Base-by-base conservation (phyloP, 805 yeast species). In the Candida montana region DNA sequence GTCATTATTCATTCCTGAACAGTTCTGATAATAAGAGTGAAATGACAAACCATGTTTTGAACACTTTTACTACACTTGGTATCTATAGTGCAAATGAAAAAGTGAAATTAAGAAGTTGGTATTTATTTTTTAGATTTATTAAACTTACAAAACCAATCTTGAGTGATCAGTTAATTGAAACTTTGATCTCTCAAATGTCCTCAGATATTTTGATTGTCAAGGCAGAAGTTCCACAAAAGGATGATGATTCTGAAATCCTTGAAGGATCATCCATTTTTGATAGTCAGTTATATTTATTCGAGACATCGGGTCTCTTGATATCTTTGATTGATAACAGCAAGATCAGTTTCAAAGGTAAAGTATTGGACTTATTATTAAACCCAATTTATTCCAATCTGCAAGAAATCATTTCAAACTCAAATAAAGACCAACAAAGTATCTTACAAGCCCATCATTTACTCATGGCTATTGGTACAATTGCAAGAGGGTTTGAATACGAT, bases 101-200 rank as follows among this genome's bases (percentile, higher is more conserved):
- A 47, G 96, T 90, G 4, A 79, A 89, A 53, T 71, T 78, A 42
- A 79, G 97, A 59, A 74, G 95, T 32, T 93, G 98, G 96, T 91
- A 87, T 59, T 68, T 90, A 48, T 87, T 91, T 53, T 81, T 81
- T 55, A 75, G 95, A 59, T 85, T 90, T 54, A 72, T 89, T 46
- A 87, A 83, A 57, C 67, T 83, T 35, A 81, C 91, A 2, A 83
- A 80, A 55, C 88, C 89, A 29, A 65, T 74, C 37, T 63, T 80
- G 31, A 73, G 80, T 24, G 73, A 68, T 35, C 61, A 51, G 42
- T 63, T 68, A 42, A 68, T 76, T 54, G 81, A 74, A 31, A 77
- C 74, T 47, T 70, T 84, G 27, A 71, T 90, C 24, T 61, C 72
- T 37, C 73, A 74, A 47, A 68, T 90, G 35, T 69, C 83, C 24